Percentiles rank a stretch among this genome's conserved stretches.
Conservation (phyloP, 805 yeast genomes). For the Suhomyces canberraensis region DNA sequence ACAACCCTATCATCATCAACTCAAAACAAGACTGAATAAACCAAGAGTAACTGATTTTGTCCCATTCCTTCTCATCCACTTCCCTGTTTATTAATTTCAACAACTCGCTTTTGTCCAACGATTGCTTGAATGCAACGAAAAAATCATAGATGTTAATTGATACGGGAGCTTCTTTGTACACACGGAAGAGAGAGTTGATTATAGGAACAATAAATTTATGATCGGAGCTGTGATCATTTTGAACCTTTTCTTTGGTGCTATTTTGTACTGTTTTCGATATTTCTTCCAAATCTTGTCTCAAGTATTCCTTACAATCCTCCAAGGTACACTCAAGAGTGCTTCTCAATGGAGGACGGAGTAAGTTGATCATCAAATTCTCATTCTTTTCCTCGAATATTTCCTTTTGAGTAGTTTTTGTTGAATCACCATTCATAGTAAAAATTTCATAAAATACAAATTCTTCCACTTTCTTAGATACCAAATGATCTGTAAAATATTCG, state of each 20-base stretch:
- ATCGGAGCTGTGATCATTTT: not conserved
- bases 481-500: constrained; percentile 15
- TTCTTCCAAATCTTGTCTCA: constrained; percentile 10
- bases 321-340: constrained; percentile 28
- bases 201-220: constrained; percentile 37
- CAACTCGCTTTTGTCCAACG: constrained; percentile 31
- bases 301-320: constrained; percentile 26
- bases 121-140: constrained; percentile 56
- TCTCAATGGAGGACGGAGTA: constrained; percentile 36
- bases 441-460: constrained; percentile 31
- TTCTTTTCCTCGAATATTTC: constrained; percentile 33
- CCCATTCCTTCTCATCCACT: constrained; percentile 48
- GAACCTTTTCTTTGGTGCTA: not conserved
- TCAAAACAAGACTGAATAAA: constrained; percentile 75
- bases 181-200: constrained; percentile 54
- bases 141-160: constrained; percentile 66
- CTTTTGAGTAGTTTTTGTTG: constrained; percentile 1
- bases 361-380: constrained; percentile 35
- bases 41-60: constrained; percentile 61
- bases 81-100: not conserved
- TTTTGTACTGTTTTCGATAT: not conserved
- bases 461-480: constrained; percentile 19
- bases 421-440: constrained; percentile 28
- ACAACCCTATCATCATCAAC: constrained; percentile 63
- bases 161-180: constrained; percentile 77